Conservation (phyloP, 495 filamentous ascomycete species). For the Trichoderma reesei region DNA sequence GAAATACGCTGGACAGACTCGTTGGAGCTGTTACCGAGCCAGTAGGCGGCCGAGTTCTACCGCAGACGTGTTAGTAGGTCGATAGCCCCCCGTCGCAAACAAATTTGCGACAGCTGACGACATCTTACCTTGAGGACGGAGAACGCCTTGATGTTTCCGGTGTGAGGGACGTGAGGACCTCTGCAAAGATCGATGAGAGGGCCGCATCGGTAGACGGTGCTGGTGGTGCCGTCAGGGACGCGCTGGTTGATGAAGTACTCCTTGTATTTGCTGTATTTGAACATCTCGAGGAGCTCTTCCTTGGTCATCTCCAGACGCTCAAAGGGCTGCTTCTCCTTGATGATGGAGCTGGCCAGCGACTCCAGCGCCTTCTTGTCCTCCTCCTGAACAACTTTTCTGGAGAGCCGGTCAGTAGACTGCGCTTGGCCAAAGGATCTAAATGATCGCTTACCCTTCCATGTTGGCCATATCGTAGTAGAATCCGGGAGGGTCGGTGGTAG, state of each 20-base stretch:
- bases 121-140: constrained; percentile 55
- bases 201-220: constrained; percentile 79
- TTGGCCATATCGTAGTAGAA: constrained; percentile 96
- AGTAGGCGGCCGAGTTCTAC: constrained; percentile 90
- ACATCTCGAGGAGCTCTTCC: constrained; percentile 89
- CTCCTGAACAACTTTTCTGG: constrained; percentile 56
- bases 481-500: constrained; percentile 62
- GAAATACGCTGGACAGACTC: constrained; percentile 94
- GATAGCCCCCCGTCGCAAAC: too few species aligned
- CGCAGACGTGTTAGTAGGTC: constrained; percentile 18
- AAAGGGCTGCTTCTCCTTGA: constrained; percentile 95
- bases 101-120: not conserved
- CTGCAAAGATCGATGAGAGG: constrained; percentile 42
- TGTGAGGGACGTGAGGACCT: constrained; percentile 81
- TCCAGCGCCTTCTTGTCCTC: constrained; percentile 75
- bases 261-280: constrained; percentile 75
- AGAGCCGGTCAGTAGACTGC: not conserved
- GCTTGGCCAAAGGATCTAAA: not conserved
- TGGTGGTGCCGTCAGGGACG: constrained; percentile 74
- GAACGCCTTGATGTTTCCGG: constrained; percentile 84
- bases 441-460: constrained; percentile 6
- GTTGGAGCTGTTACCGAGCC: constrained; percentile 84
- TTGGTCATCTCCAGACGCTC: constrained; percentile 83
- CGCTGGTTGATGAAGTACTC: constrained; percentile 91
- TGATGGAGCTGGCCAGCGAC: constrained; percentile 59